Evolutionary conservation across 2,329 filamentous ascomycete genomes (phyloP), one percentile per base, ranked within the genome.

Genomic region (Chaetomiaceae sp.): DNA sequence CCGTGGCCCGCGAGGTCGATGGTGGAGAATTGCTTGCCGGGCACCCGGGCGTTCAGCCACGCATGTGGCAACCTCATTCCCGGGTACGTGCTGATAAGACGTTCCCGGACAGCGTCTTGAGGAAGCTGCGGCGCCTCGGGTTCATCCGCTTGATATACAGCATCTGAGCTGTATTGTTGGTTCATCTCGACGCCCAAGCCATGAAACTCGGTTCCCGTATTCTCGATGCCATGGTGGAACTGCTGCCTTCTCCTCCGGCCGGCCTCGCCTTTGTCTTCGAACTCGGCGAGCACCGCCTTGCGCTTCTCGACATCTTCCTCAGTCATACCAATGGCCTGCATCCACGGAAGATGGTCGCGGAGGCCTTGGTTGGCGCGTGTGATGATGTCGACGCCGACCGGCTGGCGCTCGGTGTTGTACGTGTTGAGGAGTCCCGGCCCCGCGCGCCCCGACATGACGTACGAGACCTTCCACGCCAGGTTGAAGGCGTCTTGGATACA

Each of bases 61-160:
- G 71, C 81, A 63, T 86, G 82, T 3, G 82, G 82, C 17, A 85
- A 65, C 3, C 81, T 69, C 27, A 70, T 70, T 5, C 82, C 82
- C 0, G 82, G 82, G 56, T 75, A 81, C 2, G 82, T 83, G 46
- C 64, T 73, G 31, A 70, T 68, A 27, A 69, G 63, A 54, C 76
- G 67, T 33, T 73, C 58, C 7, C 73, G 58, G 3, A 75, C 67
- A 0, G 66, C 62, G 51, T 80, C 72, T 12, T 67, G 57, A 2
- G 20, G 67, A 56, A 34, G 55, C 37, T 48, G 50, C 23, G 51
- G 45, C 31, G n/a, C 20, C 3, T 37, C 43, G 14, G 39, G 48
- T 59, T 78, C 72, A 53, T 79, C 77, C 0, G 56, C 61, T 0
- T 66, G 57, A 54, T 74, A 75, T 3, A 81, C 62, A 2, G 72